Base-by-base conservation (phyloP, 2,329 filamentous ascomycete species). In the Pseudofabraea citricarpa region DNA sequence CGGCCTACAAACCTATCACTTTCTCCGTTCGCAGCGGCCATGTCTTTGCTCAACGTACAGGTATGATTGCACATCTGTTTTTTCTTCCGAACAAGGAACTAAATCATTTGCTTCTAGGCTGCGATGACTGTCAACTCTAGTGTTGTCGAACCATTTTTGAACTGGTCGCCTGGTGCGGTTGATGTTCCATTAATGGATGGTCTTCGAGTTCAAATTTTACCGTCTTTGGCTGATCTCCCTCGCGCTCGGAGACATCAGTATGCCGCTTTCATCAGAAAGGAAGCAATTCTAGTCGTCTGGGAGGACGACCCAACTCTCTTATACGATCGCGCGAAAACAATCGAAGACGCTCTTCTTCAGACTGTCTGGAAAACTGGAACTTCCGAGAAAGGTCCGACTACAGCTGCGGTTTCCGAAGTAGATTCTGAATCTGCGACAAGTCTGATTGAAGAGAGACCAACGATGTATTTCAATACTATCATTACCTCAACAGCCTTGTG, bases 91-190 rank as follows among this genome's bases (percentile, higher is more conserved):
- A n/a, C 27, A 7, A 31, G 27, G 16, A 6, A 31, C 8, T 21
- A 23, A n/a, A 12, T 18, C 24, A n/a, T 7, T 36, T 10, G 10
- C 13, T 16, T 18, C 26, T 15, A 83, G 76, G 79, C 74, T 53
- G 80, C 81, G 40, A 82, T 85, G 74, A 86, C 82, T 4, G 71
- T 85, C 49, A 82, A 78, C 56, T 85, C 81, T 4, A 70, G 74
- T 45, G 74, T 84, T 31, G 80, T 85, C 55, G 75, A 77, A 50
- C 70, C 80, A 20, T 73, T 85, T 49, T 64, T 84, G 5, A 56
- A 60, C 3, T 64, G 72, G 44, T 20, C 16, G 27, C 64, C 69
- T 38, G 71, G 66, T 36, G 52, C 67, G 19, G 65, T 75, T n/a
- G 81, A 75, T 50, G 75, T 85, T 12, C 79, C 81, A 7, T 64